Evolutionary conservation across 345 rosid species (phyloP).

Genomic region (Arabis alpina): DNA sequence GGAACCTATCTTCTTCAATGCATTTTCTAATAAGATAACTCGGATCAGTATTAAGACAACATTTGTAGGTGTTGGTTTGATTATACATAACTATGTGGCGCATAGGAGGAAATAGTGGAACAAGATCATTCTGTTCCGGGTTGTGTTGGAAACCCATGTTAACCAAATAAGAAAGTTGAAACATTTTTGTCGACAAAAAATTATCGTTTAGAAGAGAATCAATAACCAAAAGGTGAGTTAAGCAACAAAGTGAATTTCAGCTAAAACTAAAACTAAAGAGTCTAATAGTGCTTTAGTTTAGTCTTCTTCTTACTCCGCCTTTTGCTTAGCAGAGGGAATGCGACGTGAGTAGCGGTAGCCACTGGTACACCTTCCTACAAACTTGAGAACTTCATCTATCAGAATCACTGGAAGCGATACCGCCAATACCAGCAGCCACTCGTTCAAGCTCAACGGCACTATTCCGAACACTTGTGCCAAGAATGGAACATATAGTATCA

Average conservation of each 20-base stretch:
- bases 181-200: constrained; percentile 20
- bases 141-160: too few relatives aligned
- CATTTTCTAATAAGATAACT: too few relatives aligned
- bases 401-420: constrained; percentile 80
- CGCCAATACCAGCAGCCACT: constrained; percentile 79
- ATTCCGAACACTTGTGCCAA: constrained; percentile 77
- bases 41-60: too few relatives aligned
- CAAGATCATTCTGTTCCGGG: neutral
- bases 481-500: constrained; percentile 81
- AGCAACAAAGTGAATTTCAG: constrained; percentile 34
- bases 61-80: too few relatives aligned
- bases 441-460: constrained; percentile 81
- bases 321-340: constrained; percentile 46
- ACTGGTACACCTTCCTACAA: constrained; percentile 67
- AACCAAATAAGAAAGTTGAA: neutral
- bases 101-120: too few relatives aligned
- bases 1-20: too few relatives aligned
- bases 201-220: constrained; percentile 5
- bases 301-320: constrained; percentile 37
- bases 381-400: constrained; percentile 78
- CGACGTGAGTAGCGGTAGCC: constrained; percentile 42
- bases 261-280: constrained; percentile 20
- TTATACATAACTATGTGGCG: too few relatives aligned
- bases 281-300: neutral
- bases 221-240: neutral